phyloP scores from a whole-genome alignment of 73 alveolate species.

The Tetrahymena thermophila region DNA sequence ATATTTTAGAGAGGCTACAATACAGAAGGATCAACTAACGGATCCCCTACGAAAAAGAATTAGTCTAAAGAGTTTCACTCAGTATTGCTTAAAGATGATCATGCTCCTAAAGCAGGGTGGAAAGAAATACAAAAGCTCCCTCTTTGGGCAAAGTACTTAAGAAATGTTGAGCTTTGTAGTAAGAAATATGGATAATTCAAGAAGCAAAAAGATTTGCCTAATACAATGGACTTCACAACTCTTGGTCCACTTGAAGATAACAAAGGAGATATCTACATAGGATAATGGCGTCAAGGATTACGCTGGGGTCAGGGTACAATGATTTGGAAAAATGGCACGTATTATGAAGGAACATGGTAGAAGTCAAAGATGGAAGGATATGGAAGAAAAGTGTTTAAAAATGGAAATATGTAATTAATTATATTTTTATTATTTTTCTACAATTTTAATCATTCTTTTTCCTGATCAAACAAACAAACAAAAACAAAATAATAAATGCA shows the following conservation, averaged over 20 bases:
- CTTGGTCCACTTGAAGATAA: background rate
- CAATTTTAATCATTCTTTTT: background rate
- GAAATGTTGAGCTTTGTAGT: background rate
- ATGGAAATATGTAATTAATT: constrained; percentile 24
- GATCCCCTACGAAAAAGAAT: background rate
- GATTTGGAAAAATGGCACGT: constrained; percentile 36
- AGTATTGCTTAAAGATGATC: background rate
- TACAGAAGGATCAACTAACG: background rate
- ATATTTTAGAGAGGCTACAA: background rate
- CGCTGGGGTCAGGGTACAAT: constrained; percentile 16
- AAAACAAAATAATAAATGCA: no score
- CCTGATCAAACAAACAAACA: background rate
- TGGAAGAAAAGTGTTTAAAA: constrained; percentile 29
- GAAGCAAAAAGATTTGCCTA: background rate
- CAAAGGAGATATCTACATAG: constrained; percentile 2
- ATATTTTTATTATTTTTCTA: background rate
- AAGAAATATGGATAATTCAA: background rate
- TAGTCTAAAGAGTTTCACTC: background rate
- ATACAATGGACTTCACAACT: background rate
- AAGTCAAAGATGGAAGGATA: constrained; percentile 13
- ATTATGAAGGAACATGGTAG: constrained; percentile 38
- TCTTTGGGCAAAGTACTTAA: background rate
- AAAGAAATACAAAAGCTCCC: background rate
- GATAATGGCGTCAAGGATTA: constrained; percentile 5
- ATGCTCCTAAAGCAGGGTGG: background rate